phyloP scores from a whole-genome alignment of 441 rosid genomes.

The Corymbia calophylla region DNA sequence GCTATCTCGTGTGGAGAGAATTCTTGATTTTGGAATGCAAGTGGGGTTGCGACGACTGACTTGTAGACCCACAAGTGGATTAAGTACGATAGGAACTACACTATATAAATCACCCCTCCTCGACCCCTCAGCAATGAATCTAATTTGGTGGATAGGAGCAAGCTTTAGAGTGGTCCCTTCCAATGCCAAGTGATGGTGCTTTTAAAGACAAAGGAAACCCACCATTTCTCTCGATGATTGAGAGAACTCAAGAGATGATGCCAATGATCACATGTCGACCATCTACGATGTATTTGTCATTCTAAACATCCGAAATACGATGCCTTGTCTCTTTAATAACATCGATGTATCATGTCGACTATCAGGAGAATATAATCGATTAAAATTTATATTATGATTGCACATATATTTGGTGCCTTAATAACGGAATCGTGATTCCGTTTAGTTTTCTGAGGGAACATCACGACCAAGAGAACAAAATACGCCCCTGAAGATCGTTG shows the following conservation, averaged over 20 bases:
- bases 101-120: background rate
- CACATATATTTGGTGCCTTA: background rate
- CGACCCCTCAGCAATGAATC: background rate
- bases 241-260: background rate
- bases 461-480: background rate
- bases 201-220: background rate
- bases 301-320: background rate
- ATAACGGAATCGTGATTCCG: background rate
- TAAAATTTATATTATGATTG: background rate
- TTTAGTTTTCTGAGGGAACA: background rate
- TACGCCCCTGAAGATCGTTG: background rate
- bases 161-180: background rate
- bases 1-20: background rate
- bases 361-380: background rate
- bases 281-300: background rate
- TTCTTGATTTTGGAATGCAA: background rate
- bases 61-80: background rate
- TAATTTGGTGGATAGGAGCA: background rate
- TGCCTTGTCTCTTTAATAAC: background rate
- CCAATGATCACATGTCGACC: background rate
- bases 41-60: rapidly evolving
- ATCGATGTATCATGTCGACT: background rate
- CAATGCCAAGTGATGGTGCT: background rate
- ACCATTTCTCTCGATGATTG: background rate
- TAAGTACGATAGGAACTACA: background rate